Evolutionary conservation across 179 eudicot species (phyloP), one percentile per base, ranked within the genome.

Genomic region (Beta corolliflora): DNA sequence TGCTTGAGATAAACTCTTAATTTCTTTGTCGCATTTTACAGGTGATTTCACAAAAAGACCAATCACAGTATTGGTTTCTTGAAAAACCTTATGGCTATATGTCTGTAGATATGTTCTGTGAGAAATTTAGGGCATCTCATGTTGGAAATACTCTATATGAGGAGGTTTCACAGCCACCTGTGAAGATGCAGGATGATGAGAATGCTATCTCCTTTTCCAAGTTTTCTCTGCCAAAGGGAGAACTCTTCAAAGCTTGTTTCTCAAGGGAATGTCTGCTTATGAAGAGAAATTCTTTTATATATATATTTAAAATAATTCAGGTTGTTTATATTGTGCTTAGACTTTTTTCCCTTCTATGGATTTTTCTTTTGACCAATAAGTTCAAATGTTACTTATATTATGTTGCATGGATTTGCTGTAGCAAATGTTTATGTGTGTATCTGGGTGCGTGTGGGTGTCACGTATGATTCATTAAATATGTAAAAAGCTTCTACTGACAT

Each of bases 31-130:
- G 18, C 74, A 59, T 55, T 78, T 77, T 82, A 72, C 83, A 92
- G 97, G 98, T 92, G 71, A 84, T 92, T 13, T 93, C 99, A 54
- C 91, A 86, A 81, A 95, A 92, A 81, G 99, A 95, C 89, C 99
- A 95, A 88, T 85, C 80, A 76, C 91, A 91, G 61, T 91, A 92
- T 83, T 92, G 95, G 98, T 73, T 77, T 79, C 84, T 25, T 65
- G 82, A 66, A 41, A 84, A 84, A 53, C 63, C 88, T 69, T 81
- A 91, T 71, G 79, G 53, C 44, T 93, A 90, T 81, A 70, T 93
- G 65, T 84, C 94, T 67, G 86, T 81, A 56, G 88, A 90, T 77
- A 65, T 73, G 53, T 85, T 95, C 18, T 84, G 86, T 60, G 88
- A 82, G 79, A 89, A 82, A 85, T 92, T 82, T 78, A 89, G 83